Base-by-base conservation (phyloP, 1,139 yeast species). In the Pneumocystis canis region DNA sequence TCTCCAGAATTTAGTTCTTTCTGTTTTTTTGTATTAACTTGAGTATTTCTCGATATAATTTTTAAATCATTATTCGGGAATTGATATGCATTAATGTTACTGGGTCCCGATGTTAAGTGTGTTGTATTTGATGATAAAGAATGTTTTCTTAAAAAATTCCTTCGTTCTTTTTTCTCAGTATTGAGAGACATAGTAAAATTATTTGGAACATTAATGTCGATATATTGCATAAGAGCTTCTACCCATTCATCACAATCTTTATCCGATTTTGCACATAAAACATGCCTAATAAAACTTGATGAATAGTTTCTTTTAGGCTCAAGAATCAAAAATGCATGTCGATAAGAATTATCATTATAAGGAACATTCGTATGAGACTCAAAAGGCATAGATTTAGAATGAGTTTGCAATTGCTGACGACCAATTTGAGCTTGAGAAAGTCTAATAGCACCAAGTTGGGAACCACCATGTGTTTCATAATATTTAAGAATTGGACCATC, bases 211-310 rank as follows among this genome's bases (percentile, higher is more conserved):
- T 47, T 58, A 7, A 47, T 20, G 7, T 39, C 61, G 16, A 62
- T 72, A 62, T 77, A 77, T 65, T 81, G 84, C 58, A 84, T 77
- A 67, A 86, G 74, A 1, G 82, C 79, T 28, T 81, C 78, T 33
- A 85, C 81, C 96, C 96, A 87, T 4, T 79, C 79, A 68, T 87
- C 95, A 63, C 96, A 80, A 69, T 89, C 96, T 40, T 77, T 79
- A 62, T 86, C 88, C 1, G 86, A 82, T 72, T 89, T 96, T 1
- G 95, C 89, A 73, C 95, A 89, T 66, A 89, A 79, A 62, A 84
- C 81, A 72, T 87, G 89, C 65, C 83, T 84, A 1, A 82, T 80
- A 47, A 71, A 73, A 1, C 82, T 76, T n/a, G 81, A 74, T 61
- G 82, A 80, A 33, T 82, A 78, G 61, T 76, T 72, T 68, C 82